Percentiles rank a stretch among this genome's conserved stretches.
phyloP scores from a whole-genome alignment of 2,329 filamentous ascomycete genomes.

The Proliferodiscus dingleyae region DNA sequence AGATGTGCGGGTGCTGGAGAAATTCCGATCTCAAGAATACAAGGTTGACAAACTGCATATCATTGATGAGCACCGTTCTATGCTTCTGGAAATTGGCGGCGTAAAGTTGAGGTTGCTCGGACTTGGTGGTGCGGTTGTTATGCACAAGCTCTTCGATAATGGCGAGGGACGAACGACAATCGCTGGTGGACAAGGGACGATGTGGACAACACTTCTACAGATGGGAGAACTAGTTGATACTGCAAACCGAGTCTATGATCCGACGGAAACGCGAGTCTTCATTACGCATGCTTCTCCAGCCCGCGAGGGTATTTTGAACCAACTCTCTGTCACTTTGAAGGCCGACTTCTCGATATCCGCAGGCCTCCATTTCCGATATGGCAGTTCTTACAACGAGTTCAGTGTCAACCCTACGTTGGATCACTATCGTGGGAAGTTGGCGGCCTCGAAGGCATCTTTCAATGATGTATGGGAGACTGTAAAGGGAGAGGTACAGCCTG shows the following conservation, averaged over 20 bases:
- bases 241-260: conserved; percentile 95
- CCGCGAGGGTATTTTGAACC: conserved; percentile 92
- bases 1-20: conserved; percentile 94
- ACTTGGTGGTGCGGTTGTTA: conserved; percentile 92
- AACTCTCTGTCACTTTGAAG: conserved; percentile 94
- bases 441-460: conserved; percentile 96
- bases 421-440: conserved; percentile 96
- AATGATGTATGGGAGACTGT: conserved; percentile 99
- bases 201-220: conserved; percentile 98
- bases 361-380: conserved; percentile 95
- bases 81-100: conserved; percentile 88
- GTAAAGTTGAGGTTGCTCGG: conserved; percentile 93
- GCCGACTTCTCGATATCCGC: conserved; percentile 98
- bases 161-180: conserved; percentile 97
- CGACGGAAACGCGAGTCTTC: conserved; percentile 93
- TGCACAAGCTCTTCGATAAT: conserved; percentile 99
- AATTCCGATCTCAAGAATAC: conserved; percentile 96
- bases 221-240: conserved; percentile 99
- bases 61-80: conserved; percentile 95
- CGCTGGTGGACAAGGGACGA: conserved; percentile 94
- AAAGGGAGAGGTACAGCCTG: conserved; percentile 90
- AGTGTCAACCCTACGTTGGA: conserved; percentile 97
- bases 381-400: conserved; percentile 99
- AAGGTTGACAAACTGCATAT: conserved; percentile 97
- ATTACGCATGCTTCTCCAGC: conserved; percentile 96